Evolutionary conservation across 1,284 basidiomycete species (phyloP).

Genomic region (Apiotrichum gamsii): DNA sequence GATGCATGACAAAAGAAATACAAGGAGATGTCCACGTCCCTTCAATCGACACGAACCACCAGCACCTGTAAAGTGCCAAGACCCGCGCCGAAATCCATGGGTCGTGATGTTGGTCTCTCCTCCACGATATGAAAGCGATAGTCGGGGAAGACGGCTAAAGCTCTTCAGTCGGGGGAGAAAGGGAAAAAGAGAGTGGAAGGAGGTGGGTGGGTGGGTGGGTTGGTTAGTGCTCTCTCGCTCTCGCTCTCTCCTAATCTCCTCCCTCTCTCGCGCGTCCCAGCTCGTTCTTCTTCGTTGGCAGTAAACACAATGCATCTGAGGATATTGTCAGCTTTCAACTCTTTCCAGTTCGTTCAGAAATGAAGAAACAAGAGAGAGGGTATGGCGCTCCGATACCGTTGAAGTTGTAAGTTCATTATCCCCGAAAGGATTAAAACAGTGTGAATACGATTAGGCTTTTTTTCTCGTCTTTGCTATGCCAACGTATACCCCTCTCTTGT

Average conservation of each 20-base stretch:
- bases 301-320: slow-evolving; percentile 15
- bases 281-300: background rate
- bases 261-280: background rate
- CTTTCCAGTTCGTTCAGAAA: background rate
- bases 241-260: background rate
- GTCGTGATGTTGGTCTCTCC: slow-evolving; percentile 30
- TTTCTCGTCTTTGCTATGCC: slow-evolving; percentile 43
- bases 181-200: background rate
- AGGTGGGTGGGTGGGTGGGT: background rate
- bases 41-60: slow-evolving; percentile 36
- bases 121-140: slow-evolving; percentile 29
- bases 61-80: slow-evolving; percentile 11
- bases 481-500: too few species aligned
- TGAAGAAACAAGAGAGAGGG: slow-evolving; percentile 2
- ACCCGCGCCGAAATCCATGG: slow-evolving; percentile 41
- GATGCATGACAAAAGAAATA: too few species aligned
- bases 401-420: slow-evolving; percentile 41
- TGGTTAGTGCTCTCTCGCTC: too few species aligned
- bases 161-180: slow-evolving; percentile 35
- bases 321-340: slow-evolving; percentile 9
- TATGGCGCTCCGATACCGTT: slow-evolving; percentile 44
- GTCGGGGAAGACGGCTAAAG: slow-evolving; percentile 27
- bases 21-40: slow-evolving; percentile 22
- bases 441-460: slow-evolving; percentile 48
- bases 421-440: slow-evolving; percentile 44